Base-by-base conservation (phyloP, 352 stramenopile species). In the Peronosclerospora sorghi region DNA sequence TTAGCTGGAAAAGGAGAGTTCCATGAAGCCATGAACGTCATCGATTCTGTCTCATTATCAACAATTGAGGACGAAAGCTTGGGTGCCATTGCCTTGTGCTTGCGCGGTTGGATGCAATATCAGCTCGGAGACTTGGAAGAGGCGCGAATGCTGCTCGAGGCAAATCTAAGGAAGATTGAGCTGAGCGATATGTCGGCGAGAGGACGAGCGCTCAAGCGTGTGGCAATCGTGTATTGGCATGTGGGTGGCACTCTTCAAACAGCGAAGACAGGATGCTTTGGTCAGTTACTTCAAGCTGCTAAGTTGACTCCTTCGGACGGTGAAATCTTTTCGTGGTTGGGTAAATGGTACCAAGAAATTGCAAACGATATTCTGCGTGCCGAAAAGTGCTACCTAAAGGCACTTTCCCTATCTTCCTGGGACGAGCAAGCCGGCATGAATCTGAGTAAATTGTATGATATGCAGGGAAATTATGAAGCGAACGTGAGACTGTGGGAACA, bases 361-460 rank as follows among this genome's bases (percentile, higher is more conserved):
- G 68, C 47, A 3, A 56, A 50, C 0, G 81, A 93, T 54, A 43
- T 74, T 12, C 10, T 86, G 18, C 76, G 78, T 14, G 81, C 78
- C 0, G 78, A 91, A 36, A 93, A 93, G 41, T 93, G 81, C 35
- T 91, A 86, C 32, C 45, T 93, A 26, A 90, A 91, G 41, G 76
- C 81, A 14, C 60, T 93, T 14, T 69, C 74, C 15, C 38, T 93
- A 8, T 65, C 68, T 20, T 50, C 60, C 2, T 49, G 48, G 1
- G 65, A 84, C 20, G 66, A 83, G 26, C 41, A 82, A 15, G 78
- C 78, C 7, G 81, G 77, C 2, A 45, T 72, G 7, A 49, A 68
- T 13, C 48, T 93, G n/a, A 89, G 71, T n/a, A 55, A 63, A 20
- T 39, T 90, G 15, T 93, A 93, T 32, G 61, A 67, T 10, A 17